phyloP scores from a whole-genome alignment of 495 filamentous ascomycete species.

The Penicillium macrosclerotiorum region DNA sequence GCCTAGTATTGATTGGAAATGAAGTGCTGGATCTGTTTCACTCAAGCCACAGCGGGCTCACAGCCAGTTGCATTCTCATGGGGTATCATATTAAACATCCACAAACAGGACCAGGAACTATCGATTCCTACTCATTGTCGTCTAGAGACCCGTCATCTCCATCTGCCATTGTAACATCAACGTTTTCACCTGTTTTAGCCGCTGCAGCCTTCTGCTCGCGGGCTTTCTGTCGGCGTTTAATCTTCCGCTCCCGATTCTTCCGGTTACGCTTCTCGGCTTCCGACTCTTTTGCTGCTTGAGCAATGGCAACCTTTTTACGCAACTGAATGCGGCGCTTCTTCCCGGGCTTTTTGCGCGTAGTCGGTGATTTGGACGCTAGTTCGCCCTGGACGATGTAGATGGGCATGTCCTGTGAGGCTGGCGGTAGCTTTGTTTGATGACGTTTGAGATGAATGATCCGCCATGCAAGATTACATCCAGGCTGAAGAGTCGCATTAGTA shows the following conservation, averaged over 20 bases:
- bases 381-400: conserved; percentile 27
- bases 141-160: conserved; percentile 20
- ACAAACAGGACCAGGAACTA: neutral
- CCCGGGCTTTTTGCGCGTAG: conserved; percentile 44
- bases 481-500: conserved; percentile 12
- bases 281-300: conserved; percentile 30
- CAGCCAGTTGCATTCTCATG: neutral
- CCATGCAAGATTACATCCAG: conserved; percentile 46
- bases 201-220: conserved; percentile 42
- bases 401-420: conserved; percentile 20
- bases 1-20: no score
- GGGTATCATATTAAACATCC: conserved; percentile 26
- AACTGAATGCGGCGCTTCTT: conserved; percentile 47
- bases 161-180: conserved; percentile 20
- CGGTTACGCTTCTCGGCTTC: conserved; percentile 48
- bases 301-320: conserved; percentile 33
- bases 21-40: no score
- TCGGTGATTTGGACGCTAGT: conserved; percentile 25
- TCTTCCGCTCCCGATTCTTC: conserved; percentile 45
- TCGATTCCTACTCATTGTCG: conserved; percentile 11
- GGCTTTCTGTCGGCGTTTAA: conserved; percentile 46
- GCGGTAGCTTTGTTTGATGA: conserved; percentile 37
- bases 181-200: conserved; percentile 19
- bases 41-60: neutral
- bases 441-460: conserved; percentile 41